Conservation (phyloP, 1,284 basidiomycete species). For the Schizophyllum amplum region DNA sequence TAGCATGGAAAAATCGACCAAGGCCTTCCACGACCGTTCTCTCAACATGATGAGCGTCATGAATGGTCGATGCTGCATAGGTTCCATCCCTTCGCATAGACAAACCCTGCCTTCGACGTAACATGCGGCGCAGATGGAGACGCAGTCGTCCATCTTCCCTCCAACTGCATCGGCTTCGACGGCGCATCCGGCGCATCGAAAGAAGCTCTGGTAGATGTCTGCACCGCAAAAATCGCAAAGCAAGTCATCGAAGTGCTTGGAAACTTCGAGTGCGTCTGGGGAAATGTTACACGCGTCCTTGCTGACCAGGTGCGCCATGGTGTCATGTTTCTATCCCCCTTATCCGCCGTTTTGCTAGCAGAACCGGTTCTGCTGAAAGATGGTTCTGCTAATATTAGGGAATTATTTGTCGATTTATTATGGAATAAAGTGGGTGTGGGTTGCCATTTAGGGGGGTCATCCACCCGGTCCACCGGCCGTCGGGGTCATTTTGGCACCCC, state of each 20-base stretch:
- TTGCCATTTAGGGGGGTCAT: no score
- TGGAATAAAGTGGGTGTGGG: no score
- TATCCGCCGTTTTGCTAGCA: no score
- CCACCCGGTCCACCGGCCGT: no score
- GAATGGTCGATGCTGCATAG: conserved; percentile 44
- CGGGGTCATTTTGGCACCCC: no score
- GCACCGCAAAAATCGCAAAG: conserved; percentile 69
- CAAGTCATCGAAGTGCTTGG: no score
- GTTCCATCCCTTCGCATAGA: conserved; percentile 47
- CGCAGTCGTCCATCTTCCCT: conserved; percentile 28
- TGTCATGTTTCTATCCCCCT: conserved; percentile 9
- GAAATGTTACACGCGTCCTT: no score
- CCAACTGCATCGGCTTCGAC: conserved; percentile 8
- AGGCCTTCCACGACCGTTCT: conserved; percentile 13
- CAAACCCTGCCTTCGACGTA: conserved; percentile 69
- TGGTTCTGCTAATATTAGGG: no score
- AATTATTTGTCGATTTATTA: no score
- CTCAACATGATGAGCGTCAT: conserved; percentile 23
- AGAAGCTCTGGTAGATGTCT: conserved; percentile 73
- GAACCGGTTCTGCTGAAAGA: no score
- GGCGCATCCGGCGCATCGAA: conserved; percentile 50
- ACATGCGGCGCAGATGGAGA: conserved; percentile 58
- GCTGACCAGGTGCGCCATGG: conserved; percentile 16
- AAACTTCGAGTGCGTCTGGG: no score
- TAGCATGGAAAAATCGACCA: background rate